Evolutionary conservation across 169 alveolate species (phyloP), one percentile per base, ranked within the genome.

Genomic region (Eimeria maxima): DNA sequence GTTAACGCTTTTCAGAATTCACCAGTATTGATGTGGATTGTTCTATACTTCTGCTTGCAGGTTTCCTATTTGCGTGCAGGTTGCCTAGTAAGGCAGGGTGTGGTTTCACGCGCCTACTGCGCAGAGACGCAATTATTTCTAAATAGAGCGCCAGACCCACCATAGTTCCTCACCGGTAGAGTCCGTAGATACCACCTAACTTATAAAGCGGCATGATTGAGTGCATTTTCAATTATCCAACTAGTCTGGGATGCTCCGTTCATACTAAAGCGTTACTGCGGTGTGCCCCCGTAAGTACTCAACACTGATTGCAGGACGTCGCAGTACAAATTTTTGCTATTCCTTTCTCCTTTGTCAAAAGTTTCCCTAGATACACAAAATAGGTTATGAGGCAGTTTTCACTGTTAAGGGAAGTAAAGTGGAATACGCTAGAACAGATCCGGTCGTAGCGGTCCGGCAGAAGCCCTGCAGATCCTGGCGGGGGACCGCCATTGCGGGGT

Each of bases 401-500:
- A 8, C 33, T 33, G 3, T 8, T 33, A 20, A 69, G n/a, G 18
- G 50, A n/a, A 33, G 22, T 33, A 16, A 69, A 11, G 53, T 29
- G 50, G 14, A 10, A 24, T 33, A 4, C 3, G 47, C 7, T n/a
- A 4, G 33, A 33, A 69, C 13, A 7, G n/a, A 10, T 33, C 80
- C 47, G 7, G n/a, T 29, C n/a, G 11, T 47, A 33, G 50, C 33
- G 80, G 80, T 50, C 80, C 80, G 7, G 1, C n/a, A 8, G 80
- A 33, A 33, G 80, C 53, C 80, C 53, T 24, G 47, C 18, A 67
- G 74, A 24, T 38, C 3, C 45, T 4, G 80, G 45, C 42, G 42
- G 24, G 45, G 76, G 80, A 33, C 80, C 80, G 80, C 33, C 80
- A 69, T 24, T 33, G 80, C 50, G 22, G 80, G 80, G n/a, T 50